Base-by-base conservation (phyloP, 2,329 filamentous ascomycete genomes). In the Ophiostoma perfectum region DNA sequence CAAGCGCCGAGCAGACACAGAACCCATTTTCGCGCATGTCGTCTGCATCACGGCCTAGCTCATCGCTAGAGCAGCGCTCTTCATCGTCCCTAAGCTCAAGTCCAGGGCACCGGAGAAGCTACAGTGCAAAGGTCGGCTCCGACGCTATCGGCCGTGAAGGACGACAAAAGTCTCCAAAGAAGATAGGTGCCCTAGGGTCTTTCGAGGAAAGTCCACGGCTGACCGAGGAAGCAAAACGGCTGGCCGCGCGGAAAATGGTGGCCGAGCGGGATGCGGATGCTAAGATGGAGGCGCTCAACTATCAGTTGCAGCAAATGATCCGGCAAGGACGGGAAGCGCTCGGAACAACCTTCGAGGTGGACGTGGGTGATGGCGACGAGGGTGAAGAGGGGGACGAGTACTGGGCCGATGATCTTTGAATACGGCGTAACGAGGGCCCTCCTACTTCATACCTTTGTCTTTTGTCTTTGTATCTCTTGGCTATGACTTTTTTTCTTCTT, bases 321-420 rank as follows among this genome's bases (percentile, higher is more conserved):
- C 84, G 88, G 1, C 90, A 98, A 78, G 95, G 93, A 0, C 90
- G 90, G 73, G 90, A 95, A 77, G 95, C 95, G 1, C 79, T 99
- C 18, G 93, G 89, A 2, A 90, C 90, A 27, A 90, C 81, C 55
- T 81, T 91, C 65, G 88, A 91, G 75, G 83, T 92, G 60, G 83
- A 86, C 52, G 68, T 42, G 1, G 67, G 68, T n/a, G 68, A 79
- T 60, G 80, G 81, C 36, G 55, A 42, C 9, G 63, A 67, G 4
- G 69, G 79, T 52, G 80, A 81, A n/a, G 73, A 74, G 4, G 67
- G 79, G 52, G 80, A 81, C 18, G 73, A 74, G 2, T 64, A 49
- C 2, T 73, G 72, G 72, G 67, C 69, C 42, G 72, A 73, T 12
- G 71, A 71, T 16, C 62, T 70, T 11, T 71, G 66, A 70, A 3